These are phyloP conservation scores for Neurospora sp. DNA, from an alignment of 495 filamentous ascomycete genomes.

Conservation along the genomic window DNA sequence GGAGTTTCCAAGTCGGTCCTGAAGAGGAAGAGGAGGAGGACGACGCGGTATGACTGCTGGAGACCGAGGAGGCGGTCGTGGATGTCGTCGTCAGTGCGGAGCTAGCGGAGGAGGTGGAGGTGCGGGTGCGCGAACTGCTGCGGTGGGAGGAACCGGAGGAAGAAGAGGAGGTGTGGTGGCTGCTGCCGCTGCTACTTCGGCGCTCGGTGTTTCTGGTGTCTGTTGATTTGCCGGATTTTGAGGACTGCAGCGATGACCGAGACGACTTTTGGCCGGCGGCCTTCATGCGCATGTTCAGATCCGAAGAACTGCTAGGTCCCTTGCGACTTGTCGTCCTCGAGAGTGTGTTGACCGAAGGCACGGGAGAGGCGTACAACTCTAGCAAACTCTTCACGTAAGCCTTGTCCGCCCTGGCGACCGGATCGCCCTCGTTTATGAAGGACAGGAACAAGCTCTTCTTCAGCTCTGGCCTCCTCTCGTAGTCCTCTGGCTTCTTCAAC, in stretches of 20 bases:
- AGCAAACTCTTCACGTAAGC: conserved; percentile 61
- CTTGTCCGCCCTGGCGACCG: conserved; percentile 65
- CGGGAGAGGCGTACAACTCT: conserved; percentile 55
- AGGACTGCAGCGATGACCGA: conserved; percentile 18
- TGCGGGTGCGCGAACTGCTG: neutral
- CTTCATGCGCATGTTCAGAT: conserved; percentile 7
- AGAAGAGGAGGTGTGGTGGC: neutral
- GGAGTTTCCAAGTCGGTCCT: conserved; percentile 50
- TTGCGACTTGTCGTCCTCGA: conserved; percentile 3
- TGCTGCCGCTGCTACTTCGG: conserved; percentile 3
- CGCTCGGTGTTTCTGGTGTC: conserved; percentile 1
- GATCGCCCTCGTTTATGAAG: conserved; percentile 80
- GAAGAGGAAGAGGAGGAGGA: neutral
- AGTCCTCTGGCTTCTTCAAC: conserved; percentile 44
- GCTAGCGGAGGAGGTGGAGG: neutral
- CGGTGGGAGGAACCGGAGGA: neutral
- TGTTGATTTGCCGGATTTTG: conserved; percentile 19
- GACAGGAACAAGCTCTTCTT: conserved; percentile 60
- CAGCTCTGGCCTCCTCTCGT: conserved; percentile 20
- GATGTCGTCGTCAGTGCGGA: neutral
- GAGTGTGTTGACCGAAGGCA: conserved; percentile 26
- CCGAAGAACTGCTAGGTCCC: conserved; percentile 2
- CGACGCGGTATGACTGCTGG: neutral
- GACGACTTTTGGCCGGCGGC: conserved; percentile 12
- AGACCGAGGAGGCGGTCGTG: neutral